Base-by-base conservation (phyloP, 192 early-diverging fungal species). In the Coemansia aciculifera region DNA sequence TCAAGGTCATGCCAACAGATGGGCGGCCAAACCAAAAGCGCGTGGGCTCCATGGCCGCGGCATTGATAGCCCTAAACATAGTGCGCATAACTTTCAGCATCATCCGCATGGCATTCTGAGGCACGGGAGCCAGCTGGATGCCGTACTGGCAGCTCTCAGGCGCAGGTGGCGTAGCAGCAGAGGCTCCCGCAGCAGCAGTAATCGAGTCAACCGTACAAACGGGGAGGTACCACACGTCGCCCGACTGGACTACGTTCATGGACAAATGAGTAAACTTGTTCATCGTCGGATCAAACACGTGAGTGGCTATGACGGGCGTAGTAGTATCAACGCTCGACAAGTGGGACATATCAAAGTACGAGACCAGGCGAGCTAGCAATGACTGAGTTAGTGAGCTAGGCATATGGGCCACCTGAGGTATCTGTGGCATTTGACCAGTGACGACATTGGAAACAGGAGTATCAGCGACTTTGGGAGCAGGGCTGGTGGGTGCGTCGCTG, bases 131-230 rank as follows among this genome's bases (percentile, higher is more conserved):
- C 23, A 73, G 71, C 59, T 54, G 65, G 23, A 73, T 63, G 29
- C 64, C 71, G 27, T 67, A 73, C 27, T 43, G 43, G 34, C 71
- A 73, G 29, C 38, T 52, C 44, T 46, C 44, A 17, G 44, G 44
- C 29, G 59, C 57, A 34, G 64, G 49, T 13, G 44, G 44, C n/a
- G n/a, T n/a, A 7, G 44, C 44, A 19, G 44, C 44, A 46, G 34
- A 24, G 21, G 32, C n/a, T 7, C 62, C 59, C 13, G 31, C 68
- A n/a, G n/a, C 29, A 3, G 44, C n/a, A n/a, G n/a, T 44, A 42
- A 75, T 63, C 17, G 67, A 65, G 60, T 66, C 48, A 17, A 70
- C 36, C n/a, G 68, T 37, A 67, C 73, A 75, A 44, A 75, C 73
- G 19, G 73, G 68, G 10, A 75, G 39, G 60, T 75, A 75, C 52